A percentile compares a stretch with the other conserved stretches of the same genome.
Conservation (phyloP, 2,329 filamentous ascomycete species). For the Monascus ruber region DNA sequence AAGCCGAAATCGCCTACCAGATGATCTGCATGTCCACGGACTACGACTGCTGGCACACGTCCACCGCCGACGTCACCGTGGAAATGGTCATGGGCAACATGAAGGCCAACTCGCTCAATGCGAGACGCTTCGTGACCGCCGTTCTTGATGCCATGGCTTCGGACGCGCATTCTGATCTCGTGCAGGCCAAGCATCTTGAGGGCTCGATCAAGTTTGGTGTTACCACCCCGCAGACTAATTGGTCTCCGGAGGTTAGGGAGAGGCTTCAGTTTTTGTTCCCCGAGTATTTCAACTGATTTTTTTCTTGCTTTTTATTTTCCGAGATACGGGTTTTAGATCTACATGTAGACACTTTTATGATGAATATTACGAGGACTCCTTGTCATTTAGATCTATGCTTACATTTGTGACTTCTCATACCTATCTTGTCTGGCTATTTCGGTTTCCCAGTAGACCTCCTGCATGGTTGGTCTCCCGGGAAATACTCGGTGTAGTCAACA, state of each 20-base stretch:
- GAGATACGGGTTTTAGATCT: constrained; percentile 1
- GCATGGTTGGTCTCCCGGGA: too few relatives aligned
- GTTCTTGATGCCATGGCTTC: constrained; percentile 78
- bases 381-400: background rate
- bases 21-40: constrained; percentile 99
- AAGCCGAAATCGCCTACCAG: constrained; percentile 93
- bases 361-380: background rate
- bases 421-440: too few relatives aligned
- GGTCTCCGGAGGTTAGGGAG: constrained; percentile 62
- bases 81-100: constrained; percentile 97
- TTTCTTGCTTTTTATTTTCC: background rate
- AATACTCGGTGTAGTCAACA: too few relatives aligned
- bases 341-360: background rate
- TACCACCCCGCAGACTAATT: constrained; percentile 69
- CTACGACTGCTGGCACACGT: constrained; percentile 94
- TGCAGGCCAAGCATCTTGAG: constrained; percentile 70
- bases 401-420: too few relatives aligned
- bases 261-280: constrained; percentile 82
- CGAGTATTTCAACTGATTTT: constrained; percentile 50
- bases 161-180: constrained; percentile 62
- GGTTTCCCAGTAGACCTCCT: too few relatives aligned
- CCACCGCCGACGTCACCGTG: constrained; percentile 71
- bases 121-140: constrained; percentile 69
- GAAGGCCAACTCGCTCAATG: constrained; percentile 84
- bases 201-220: constrained; percentile 67